These are phyloP conservation scores for Lentinula lateritia DNA, from an alignment of 768 basidiomycete species.

Conservation along the genomic window DNA sequence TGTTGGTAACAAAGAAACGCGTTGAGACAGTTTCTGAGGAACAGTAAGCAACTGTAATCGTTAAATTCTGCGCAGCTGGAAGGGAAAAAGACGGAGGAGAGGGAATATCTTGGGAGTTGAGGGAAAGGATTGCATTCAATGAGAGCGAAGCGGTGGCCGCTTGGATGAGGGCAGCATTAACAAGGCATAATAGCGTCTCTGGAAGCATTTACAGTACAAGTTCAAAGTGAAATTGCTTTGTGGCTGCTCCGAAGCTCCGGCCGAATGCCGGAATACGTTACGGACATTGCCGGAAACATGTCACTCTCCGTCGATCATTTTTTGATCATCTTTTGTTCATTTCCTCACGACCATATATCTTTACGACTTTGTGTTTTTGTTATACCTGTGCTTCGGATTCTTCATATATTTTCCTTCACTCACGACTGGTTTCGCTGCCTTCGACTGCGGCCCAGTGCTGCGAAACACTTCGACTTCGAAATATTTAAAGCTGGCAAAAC, in stretches of 20 bases:
- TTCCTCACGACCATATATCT: neutral
- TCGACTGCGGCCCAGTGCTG: neutral
- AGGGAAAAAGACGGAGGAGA: constrained; percentile 33
- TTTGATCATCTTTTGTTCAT: neutral
- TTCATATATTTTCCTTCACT: neutral
- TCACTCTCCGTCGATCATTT: neutral
- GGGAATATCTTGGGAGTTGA: constrained; percentile 23
- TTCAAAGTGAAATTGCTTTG: neutral
- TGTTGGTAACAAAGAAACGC: constrained; percentile 58
- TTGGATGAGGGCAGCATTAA: constrained; percentile 4
- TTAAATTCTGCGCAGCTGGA: constrained; percentile 31
- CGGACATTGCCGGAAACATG: too few species aligned
- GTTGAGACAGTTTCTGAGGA: constrained; percentile 28
- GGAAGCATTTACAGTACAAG: constrained; percentile 6
- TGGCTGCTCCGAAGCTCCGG: neutral
- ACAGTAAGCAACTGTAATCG: constrained; percentile 48
- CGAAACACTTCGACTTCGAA: neutral
- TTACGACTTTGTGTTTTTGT: neutral
- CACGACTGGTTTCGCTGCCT: neutral
- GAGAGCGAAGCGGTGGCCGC: constrained; percentile 16
- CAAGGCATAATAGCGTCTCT: constrained; percentile 3
- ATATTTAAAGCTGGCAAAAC: neutral
- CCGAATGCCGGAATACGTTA: neutral
- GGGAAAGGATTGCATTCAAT: constrained; percentile 30
- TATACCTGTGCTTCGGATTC: too few species aligned